Evolutionary conservation across 129 eudicot genomes (phyloP).

Genomic region (Solidago caesia): DNA sequence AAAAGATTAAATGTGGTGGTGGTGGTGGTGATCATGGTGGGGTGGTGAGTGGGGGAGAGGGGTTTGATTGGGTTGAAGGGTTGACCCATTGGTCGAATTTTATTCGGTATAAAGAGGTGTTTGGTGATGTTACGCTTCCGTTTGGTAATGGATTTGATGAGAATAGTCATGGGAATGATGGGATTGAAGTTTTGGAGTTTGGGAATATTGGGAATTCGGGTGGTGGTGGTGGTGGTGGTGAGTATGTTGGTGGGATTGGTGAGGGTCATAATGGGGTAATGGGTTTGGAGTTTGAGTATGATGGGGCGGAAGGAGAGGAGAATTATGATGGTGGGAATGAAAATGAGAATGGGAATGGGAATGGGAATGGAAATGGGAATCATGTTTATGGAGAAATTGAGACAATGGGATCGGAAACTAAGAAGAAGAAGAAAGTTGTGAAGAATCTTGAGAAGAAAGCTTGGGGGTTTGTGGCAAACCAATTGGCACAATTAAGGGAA

Average conservation of each 20-base stretch:
- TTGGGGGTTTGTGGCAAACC: slow-evolving; percentile 74
- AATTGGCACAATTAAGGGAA: slow-evolving; percentile 61
- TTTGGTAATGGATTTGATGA: slow-evolving; percentile 52
- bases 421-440: slow-evolving; percentile 58
- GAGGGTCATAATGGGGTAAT: slow-evolving; percentile 70
- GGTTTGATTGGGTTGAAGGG: slow-evolving; percentile 88
- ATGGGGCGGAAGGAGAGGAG: slow-evolving; percentile 67
- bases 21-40: slow-evolving; percentile 4
- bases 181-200: slow-evolving; percentile 53
- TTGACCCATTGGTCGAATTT: slow-evolving; percentile 84
- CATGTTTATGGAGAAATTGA: slow-evolving; percentile 57
- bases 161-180: slow-evolving; percentile 50
- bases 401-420: slow-evolving; percentile 57
- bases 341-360: slow-evolving; percentile 13
- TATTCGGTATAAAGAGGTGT: slow-evolving; percentile 75
- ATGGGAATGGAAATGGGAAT: slow-evolving; percentile 20
- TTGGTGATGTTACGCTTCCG: slow-evolving; percentile 68
- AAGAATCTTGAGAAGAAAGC: slow-evolving; percentile 65
- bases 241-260: slow-evolving; percentile 42
- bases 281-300: slow-evolving; percentile 75
- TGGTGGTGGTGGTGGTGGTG: slow-evolving; percentile 33
- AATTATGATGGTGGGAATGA: slow-evolving; percentile 33
- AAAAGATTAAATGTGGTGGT: slow-evolving; percentile 62
- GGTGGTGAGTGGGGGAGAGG: slow-evolving; percentile 33
- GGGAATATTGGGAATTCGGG: slow-evolving; percentile 63